Conservation (phyloP, 1,139 yeast genomes). For the Suzukiozyma palmioleophila region DNA sequence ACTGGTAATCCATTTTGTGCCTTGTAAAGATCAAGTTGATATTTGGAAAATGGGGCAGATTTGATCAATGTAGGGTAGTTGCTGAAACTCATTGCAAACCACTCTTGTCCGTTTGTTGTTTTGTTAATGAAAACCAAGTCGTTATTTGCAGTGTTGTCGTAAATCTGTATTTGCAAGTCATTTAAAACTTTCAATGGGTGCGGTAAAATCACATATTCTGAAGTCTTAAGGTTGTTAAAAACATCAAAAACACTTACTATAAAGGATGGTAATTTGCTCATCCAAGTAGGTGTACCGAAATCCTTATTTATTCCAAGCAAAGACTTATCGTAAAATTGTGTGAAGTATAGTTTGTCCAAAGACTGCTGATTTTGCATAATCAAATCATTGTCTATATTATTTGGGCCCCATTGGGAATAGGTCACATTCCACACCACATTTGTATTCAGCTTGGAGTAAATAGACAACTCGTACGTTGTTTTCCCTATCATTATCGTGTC, state of each 20-base stretch:
- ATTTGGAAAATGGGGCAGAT: constrained; percentile 69
- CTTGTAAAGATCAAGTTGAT: constrained; percentile 37
- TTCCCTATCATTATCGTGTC: constrained; percentile 46
- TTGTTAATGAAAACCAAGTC: constrained; percentile 59
- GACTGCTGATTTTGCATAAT: constrained; percentile 48
- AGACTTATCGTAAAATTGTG: constrained; percentile 79
- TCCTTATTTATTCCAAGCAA: constrained; percentile 62
- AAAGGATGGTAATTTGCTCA: constrained; percentile 59
- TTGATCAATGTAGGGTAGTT: constrained; percentile 78
- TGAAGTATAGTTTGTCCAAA: constrained; percentile 69
- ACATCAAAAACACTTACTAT: constrained; percentile 75
- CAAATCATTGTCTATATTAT: constrained; percentile 74
- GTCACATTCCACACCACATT: constrained; percentile 82
- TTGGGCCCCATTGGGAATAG: constrained; percentile 90
- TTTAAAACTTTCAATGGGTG: constrained; percentile 55
- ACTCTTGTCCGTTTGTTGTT: constrained; percentile 57
- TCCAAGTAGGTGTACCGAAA: constrained; percentile 76
- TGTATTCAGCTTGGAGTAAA: constrained; percentile 51
- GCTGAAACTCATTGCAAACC: constrained; percentile 83
- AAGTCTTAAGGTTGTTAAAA: constrained; percentile 31
- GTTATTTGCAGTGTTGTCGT: constrained; percentile 24
- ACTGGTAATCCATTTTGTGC: constrained; percentile 14
- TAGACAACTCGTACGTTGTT: constrained; percentile 44
- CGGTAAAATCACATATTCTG: constrained; percentile 49
- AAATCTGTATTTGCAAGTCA: constrained; percentile 25